Percentiles rank a stretch among this genome's conserved stretches.
Evolutionary conservation across 257 asterid species (phyloP).

Genomic region (Dorcoceras hygrometricum): DNA sequence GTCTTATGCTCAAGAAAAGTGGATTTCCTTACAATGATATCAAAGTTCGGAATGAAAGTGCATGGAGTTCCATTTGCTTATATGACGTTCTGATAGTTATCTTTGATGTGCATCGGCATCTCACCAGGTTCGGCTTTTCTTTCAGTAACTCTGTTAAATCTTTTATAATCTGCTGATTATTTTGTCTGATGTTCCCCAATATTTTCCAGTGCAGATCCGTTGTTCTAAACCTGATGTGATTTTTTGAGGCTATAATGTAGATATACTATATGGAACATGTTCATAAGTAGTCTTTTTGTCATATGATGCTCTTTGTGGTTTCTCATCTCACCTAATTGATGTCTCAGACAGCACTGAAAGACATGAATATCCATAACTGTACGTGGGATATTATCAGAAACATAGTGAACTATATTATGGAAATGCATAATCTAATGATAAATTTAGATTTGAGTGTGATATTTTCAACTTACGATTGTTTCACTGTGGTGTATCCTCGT

Average conservation of each 20-base stretch:
- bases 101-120: conserved; percentile 92
- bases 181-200: conserved; percentile 50
- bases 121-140: conserved; percentile 57
- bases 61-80: conserved; percentile 79
- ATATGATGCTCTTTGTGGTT: not conserved
- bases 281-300: not conserved
- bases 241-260: not conserved
- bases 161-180: conserved; percentile 33
- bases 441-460: conserved; percentile 11
- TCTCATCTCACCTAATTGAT: not conserved
- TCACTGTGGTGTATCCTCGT: conserved; percentile 12
- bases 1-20: conserved; percentile 86
- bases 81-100: conserved; percentile 81
- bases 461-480: conserved; percentile 7
- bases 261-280: not conserved
- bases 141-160: conserved; percentile 17
- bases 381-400: conserved; percentile 6
- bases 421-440: conserved; percentile 8
- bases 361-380: not conserved
- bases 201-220: conserved; percentile 32
- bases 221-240: not conserved
- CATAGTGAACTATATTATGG: conserved; percentile 1
- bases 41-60: conserved; percentile 82
- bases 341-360: not conserved
- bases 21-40: conserved; percentile 81